phyloP scores from a whole-genome alignment of 2,329 filamentous ascomycete species.

The Orbilia oligospora region DNA sequence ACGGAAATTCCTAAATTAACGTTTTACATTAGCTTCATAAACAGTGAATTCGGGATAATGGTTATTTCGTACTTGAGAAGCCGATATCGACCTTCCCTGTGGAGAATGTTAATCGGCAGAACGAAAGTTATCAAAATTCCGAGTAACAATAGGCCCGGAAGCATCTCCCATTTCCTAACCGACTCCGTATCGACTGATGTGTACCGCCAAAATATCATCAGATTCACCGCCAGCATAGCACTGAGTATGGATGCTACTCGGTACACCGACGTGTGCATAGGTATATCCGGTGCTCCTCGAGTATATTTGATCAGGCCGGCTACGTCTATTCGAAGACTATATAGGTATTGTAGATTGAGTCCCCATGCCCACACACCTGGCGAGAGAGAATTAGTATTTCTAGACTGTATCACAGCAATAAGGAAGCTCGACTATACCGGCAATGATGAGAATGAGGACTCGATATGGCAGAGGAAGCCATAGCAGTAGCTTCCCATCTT shows the following conservation, averaged over 20 bases:
- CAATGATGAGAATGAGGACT: conserved; percentile 47
- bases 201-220: conserved; percentile 85
- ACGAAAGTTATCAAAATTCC: conserved; percentile 80
- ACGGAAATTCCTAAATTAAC: conserved; percentile 72
- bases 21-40: conserved; percentile 1
- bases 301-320: conserved; percentile 86
- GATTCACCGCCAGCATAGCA: conserved; percentile 77
- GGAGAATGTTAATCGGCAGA: conserved; percentile 72
- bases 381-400: conserved; percentile 1
- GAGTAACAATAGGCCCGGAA: conserved; percentile 86
- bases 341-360: conserved; percentile 88
- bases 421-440: conserved; percentile 33
- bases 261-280: conserved; percentile 87
- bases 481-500: conserved; percentile 48
- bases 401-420: not conserved
- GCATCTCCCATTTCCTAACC: conserved; percentile 83
- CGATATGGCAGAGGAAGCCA: conserved; percentile 59
- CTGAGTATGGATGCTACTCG: conserved; percentile 85
- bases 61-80: conserved; percentile 61
- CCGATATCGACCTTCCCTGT: conserved; percentile 63
- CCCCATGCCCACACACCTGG: conserved; percentile 96
- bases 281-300: conserved; percentile 78
- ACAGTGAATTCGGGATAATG: not conserved
- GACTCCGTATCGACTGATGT: conserved; percentile 79
- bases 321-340: conserved; percentile 85